Evolutionary conservation across 2,329 filamentous ascomycete genomes (phyloP), one percentile per base, ranked within the genome.

Genomic region (Aspergillus spinulosporus): DNA sequence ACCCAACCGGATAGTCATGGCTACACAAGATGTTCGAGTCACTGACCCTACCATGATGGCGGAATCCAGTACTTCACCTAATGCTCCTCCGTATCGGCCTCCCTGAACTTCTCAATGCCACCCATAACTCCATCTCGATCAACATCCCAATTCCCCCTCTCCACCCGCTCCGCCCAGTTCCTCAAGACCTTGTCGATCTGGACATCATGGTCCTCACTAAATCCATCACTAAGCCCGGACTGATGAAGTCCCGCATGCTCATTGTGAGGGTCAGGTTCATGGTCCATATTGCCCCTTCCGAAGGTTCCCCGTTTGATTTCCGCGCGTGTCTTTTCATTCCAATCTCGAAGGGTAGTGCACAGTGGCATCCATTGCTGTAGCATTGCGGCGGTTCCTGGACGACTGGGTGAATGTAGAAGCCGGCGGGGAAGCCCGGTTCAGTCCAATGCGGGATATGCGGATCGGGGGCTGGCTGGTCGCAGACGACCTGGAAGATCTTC

Each of bases 71-170:
- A 67, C 56, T 62, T 59, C 36, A 49, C 49, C 60, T 59, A 67
- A 62, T 60, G 57, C 37, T 59, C 61, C 53, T 61, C 54, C 6
- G 62, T 67, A 58, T 70, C 66, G 5, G 68, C 68, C 34, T 69
- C 68, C 42, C 57, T 61, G 29, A 67, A 70, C 40, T 67, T 68
- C 5, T 67, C 62, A 62, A 70, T 68, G 7, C 66, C 67, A 46
- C 64, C 64, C 12, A 50, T 15, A 5, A 68, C 65, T 6, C 68
- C 68, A 15, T 68, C 58, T 6, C 55, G 52, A 56, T 56, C 56
- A 8, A 70, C 58, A 31, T 58, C 54, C 65, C 68, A 68, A 57
- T 63, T 60, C 28, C 64, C 66, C 37, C 53, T 59, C 44, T 62
- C 64, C 12, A 70, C 63, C 29, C 67, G 50, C 42, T 62, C 49